Percentiles rank a stretch among this genome's conserved stretches.
Evolutionary conservation across 108 stramenopile species (phyloP).

Genomic region (Mayamaea pseudoterrestris): DNA sequence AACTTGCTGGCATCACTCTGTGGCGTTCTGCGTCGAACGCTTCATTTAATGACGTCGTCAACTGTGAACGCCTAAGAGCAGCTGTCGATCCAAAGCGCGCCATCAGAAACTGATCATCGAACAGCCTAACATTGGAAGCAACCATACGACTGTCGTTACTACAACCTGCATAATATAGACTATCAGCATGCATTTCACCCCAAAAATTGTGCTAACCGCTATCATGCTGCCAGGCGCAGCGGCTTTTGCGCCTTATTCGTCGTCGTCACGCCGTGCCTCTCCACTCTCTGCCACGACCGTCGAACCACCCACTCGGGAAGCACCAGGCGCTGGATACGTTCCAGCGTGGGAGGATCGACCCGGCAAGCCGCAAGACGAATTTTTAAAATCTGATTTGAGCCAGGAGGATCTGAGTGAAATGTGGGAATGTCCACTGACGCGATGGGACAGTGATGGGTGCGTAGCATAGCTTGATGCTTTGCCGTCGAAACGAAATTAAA

Average conservation of each 20-base stretch:
- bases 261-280: background rate
- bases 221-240: background rate
- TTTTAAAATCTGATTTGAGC: slow-evolving; percentile 50
- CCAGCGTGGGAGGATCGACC: slow-evolving; percentile 73
- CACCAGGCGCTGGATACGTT: slow-evolving; percentile 58
- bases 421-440: slow-evolving; percentile 86
- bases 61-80: too few relatives aligned
- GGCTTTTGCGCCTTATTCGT: background rate
- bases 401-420: slow-evolving; percentile 59
- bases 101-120: too few relatives aligned
- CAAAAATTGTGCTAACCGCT: too few relatives aligned
- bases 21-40: too few relatives aligned
- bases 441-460: slow-evolving; percentile 66
- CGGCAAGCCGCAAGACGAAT: slow-evolving; percentile 50
- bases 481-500: too few relatives aligned
- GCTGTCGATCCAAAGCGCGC: too few relatives aligned
- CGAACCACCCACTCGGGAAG: slow-evolving; percentile 33
- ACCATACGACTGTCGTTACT: too few relatives aligned
- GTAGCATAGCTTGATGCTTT: slow-evolving; percentile 1
- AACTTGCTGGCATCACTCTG: too few relatives aligned
- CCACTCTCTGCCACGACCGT: background rate
- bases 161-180: too few relatives aligned
- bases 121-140: too few relatives aligned
- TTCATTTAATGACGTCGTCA: too few relatives aligned
- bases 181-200: too few relatives aligned